Evolutionary conservation across 805 yeast species (phyloP).

Genomic region (Wickerhamiella galacta): DNA sequence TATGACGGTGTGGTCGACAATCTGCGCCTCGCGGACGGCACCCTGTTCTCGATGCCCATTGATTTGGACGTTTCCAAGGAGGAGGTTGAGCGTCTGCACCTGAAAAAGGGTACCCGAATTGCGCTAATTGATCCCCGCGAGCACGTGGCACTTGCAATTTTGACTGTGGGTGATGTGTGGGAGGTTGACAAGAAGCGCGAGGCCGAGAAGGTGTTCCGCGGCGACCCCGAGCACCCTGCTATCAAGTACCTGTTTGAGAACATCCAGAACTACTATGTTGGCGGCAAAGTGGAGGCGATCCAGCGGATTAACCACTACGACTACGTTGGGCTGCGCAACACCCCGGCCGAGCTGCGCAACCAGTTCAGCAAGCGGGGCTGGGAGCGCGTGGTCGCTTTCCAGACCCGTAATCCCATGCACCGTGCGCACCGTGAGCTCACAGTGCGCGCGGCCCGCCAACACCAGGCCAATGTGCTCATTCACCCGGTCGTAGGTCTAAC

Average conservation of each 20-base stretch:
- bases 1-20: slow-evolving; percentile 48
- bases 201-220: slow-evolving; percentile 80
- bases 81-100: slow-evolving; percentile 27
- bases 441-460: slow-evolving; percentile 88
- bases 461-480: slow-evolving; percentile 71
- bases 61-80: slow-evolving; percentile 56
- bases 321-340: slow-evolving; percentile 69
- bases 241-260: slow-evolving; percentile 49
- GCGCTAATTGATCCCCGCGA: slow-evolving; percentile 71
- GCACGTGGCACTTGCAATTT: slow-evolving; percentile 59
- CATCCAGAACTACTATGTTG: slow-evolving; percentile 74
- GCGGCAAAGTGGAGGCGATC: slow-evolving; percentile 77
- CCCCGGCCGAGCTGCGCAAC: slow-evolving; percentile 77
- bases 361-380: slow-evolving; percentile 72
- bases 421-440: slow-evolving; percentile 95
- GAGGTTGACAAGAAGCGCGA: slow-evolving; percentile 65
- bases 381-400: slow-evolving; percentile 89
- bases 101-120: slow-evolving; percentile 42
- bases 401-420: slow-evolving; percentile 97
- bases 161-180: slow-evolving; percentile 65
- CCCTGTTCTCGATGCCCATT: slow-evolving; percentile 85
- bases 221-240: slow-evolving; percentile 96
- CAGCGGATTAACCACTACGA: slow-evolving; percentile 78
- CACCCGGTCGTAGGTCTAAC: slow-evolving; percentile 97
- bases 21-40: slow-evolving; percentile 58